These are phyloP conservation scores for Xylaria curta DNA, from an alignment of 495 filamentous ascomycete species.

Conservation along the genomic window DNA sequence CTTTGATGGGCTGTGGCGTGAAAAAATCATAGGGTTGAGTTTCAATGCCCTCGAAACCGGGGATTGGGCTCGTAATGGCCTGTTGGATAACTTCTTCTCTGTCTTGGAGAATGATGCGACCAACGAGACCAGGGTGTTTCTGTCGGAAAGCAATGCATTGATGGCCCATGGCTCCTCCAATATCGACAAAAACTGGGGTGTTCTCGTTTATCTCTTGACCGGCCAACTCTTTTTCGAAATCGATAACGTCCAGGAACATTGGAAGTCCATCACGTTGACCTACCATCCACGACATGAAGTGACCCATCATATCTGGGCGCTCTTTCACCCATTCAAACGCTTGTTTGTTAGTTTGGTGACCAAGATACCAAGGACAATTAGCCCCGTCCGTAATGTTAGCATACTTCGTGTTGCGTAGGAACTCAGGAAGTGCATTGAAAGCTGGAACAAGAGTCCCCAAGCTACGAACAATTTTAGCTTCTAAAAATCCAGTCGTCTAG, in stretches of 20 bases:
- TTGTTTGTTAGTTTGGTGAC: no score
- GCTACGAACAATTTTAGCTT: no score
- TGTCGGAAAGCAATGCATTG: slow-evolving; percentile 48
- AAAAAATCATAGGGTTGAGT: slow-evolving; percentile 40
- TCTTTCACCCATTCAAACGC: slow-evolving; percentile 39
- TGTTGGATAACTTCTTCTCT: slow-evolving; percentile 41
- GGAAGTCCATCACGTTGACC: slow-evolving; percentile 27
- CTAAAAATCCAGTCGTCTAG: no score
- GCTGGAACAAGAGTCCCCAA: no score
- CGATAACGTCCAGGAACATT: slow-evolving; percentile 24
- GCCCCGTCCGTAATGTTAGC: no score
- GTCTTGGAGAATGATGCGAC: slow-evolving; percentile 57
- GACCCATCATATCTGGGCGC: slow-evolving; percentile 8
- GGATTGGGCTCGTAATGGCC: slow-evolving; percentile 16
- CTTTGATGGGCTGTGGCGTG: slow-evolving; percentile 33
- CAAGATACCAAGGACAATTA: no score
- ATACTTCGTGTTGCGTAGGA: no score
- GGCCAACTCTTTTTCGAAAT: slow-evolving; percentile 25
- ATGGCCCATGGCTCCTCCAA: slow-evolving; percentile 46
- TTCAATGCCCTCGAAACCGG: slow-evolving; percentile 32
- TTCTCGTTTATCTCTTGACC: background rate
- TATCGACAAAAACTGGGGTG: slow-evolving; percentile 26
- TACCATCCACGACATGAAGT: slow-evolving; percentile 25
- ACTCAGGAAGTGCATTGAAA: no score
- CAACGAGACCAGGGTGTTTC: slow-evolving; percentile 47